Evolutionary conservation across 148 eudicot species (phyloP).

Genomic region (Amaranthus cruentus): DNA sequence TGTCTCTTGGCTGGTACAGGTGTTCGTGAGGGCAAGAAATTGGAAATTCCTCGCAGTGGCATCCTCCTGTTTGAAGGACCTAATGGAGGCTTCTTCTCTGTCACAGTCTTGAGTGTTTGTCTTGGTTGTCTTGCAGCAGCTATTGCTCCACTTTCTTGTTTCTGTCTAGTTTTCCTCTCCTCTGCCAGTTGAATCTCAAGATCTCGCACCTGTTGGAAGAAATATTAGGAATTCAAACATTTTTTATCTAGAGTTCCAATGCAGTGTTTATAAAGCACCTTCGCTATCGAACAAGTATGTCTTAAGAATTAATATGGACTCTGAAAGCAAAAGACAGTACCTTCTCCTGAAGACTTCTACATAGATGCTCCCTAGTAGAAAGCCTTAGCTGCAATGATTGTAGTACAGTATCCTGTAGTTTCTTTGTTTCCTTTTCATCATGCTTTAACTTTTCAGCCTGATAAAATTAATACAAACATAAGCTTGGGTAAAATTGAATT

Average conservation of each 20-base stretch:
- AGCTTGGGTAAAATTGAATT: neutral
- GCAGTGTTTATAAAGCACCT: no score
- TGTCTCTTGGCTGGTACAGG: constrained; percentile 38
- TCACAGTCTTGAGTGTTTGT: constrained; percentile 37
- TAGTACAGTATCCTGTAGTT: constrained; percentile 72
- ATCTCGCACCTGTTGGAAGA: constrained; percentile 50
- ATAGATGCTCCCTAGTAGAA: constrained; percentile 64
- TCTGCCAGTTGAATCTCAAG: constrained; percentile 81
- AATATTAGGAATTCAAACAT: no score
- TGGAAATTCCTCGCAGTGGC: constrained; percentile 64
- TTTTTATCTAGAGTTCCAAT: no score
- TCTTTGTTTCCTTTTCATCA: constrained; percentile 84
- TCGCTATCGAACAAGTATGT: neutral
- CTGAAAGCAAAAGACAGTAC: constrained; percentile 18
- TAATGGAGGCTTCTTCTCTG: constrained; percentile 64
- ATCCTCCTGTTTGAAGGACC: constrained; percentile 60
- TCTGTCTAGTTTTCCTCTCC: constrained; percentile 69
- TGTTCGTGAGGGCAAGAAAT: constrained; percentile 50
- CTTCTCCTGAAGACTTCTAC: constrained; percentile 81
- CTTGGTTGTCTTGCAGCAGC: constrained; percentile 51
- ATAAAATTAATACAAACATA: constrained; percentile 6
- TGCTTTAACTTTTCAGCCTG: constrained; percentile 85
- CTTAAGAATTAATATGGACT: neutral
- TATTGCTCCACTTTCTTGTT: constrained; percentile 60
- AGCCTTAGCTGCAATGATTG: constrained; percentile 83